Evolutionary conservation across 257 asterid genomes (phyloP), one percentile per base, ranked within the genome.

Genomic region (Cynanchum wilfordii): DNA sequence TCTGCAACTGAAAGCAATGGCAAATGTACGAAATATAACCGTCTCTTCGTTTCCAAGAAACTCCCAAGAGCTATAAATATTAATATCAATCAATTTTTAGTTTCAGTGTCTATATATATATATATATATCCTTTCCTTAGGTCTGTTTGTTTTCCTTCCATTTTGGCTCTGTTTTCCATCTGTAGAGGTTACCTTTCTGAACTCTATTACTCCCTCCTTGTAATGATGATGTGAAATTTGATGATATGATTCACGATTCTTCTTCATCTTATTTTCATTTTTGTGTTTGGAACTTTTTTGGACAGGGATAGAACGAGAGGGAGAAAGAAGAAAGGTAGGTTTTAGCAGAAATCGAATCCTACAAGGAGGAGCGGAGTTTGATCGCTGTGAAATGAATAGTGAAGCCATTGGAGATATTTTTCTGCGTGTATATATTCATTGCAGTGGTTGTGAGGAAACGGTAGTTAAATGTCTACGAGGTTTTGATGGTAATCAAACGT

Each of bases 371-470:
- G 47, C 2, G 25, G 11, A 16, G 68, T 17, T 33, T 63, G 10
- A 49, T 68, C 27, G n/a, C 22, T 22, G 8, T 20, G 11, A 13
- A 13, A 30, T 3, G 2, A 52, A 19, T 19, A 17, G 33, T 42
- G 1, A 42, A 42, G 47, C 11, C 47, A 60, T 2, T 24, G 76
- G 30, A 3, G 54, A 16, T 7, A 49, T 73, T 49, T 56, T 73
- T n/a, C 63, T 73, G 70, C 63, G 70, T 10, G 69, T 73, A 1
- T 27, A 73, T 64, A n/a, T 73, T 52, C 70, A 73, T 11, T 73
- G 76, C 19, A 49, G 7, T 5, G 76, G 47, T 10, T 73, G 76
- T 49, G 76, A 40, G 45, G 63, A 49, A 64, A 20, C 25, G 10
- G 58, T 73, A 44, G 25, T 19, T 19, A 73, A 62, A 36, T 29